Conservation (phyloP, 164 flowering plant species). For the Tetracentron sinense region DNA sequence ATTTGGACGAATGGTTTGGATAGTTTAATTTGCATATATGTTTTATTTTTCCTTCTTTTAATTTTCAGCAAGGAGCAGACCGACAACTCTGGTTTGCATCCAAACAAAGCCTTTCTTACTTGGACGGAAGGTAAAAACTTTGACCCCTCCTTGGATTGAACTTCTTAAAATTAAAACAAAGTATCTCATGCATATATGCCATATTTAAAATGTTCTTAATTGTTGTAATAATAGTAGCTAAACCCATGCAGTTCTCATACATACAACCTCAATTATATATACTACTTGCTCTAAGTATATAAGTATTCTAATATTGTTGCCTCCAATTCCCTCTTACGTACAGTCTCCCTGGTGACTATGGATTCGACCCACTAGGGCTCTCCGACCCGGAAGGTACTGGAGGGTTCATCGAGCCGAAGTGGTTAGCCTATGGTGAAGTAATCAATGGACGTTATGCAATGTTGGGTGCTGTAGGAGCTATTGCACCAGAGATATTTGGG, state of each 20-base stretch:
- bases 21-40: not conserved
- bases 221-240: no score
- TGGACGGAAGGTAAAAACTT: conserved; percentile 86
- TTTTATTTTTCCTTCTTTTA: not conserved
- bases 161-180: no score
- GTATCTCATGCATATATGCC: no score
- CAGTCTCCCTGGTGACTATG: conserved; percentile 91
- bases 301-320: not conserved
- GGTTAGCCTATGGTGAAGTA: conserved; percentile 93
- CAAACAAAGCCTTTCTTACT: conserved; percentile 83
- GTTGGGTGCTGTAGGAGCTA: conserved; percentile 73
- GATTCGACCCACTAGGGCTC: conserved; percentile 91
- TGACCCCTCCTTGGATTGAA: not conserved
- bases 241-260: not conserved
- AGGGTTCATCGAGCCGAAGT: conserved; percentile 88
- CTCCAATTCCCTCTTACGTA: not conserved
- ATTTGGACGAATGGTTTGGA: no score
- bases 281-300: not conserved
- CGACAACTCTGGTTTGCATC: conserved; percentile 97
- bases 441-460: conserved; percentile 89
- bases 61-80: conserved; percentile 78
- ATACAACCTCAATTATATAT: not conserved
- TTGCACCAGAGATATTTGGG: conserved; percentile 75
- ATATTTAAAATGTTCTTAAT: no score
- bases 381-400: conserved; percentile 98